Evolutionary conservation across 75 land plant species (phyloP).

Genomic region (Isoetes taiwanensis): DNA sequence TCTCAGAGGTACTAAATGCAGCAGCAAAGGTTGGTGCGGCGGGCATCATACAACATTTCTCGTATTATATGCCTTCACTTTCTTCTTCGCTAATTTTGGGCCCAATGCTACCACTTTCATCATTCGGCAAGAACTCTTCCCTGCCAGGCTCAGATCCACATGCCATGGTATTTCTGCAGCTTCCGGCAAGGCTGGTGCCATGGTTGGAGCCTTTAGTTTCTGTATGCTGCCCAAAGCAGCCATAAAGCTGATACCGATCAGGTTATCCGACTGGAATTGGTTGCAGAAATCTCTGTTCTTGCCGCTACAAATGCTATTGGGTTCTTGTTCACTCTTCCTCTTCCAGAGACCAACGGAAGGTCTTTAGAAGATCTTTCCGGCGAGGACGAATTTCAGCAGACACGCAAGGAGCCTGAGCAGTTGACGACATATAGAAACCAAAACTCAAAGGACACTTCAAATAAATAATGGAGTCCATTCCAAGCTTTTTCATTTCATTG

Average conservation of each 20-base stretch:
- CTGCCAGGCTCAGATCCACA: conserved; percentile 57
- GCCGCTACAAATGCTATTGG: conserved; percentile 19
- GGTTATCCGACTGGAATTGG: conserved; percentile 32
- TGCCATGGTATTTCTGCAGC: conserved; percentile 86
- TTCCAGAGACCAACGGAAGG: conserved; percentile 35
- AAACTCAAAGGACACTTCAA: no score
- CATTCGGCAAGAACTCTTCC: conserved; percentile 33
- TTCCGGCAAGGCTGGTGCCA: conserved; percentile 46
- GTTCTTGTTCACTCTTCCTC: conserved; percentile 28
- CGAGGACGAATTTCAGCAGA: conserved; percentile 25
- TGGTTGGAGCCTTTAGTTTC: conserved; percentile 25
- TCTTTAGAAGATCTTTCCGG: conserved; percentile 34
- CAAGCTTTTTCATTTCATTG: no score
- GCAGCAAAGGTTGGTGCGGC: conserved; percentile 5
- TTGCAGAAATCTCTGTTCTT: conserved; percentile 14
- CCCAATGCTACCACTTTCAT: conserved; percentile 32
- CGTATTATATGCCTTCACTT: conserved; percentile 27
- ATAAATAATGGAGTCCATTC: no score
- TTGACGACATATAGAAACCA: no score
- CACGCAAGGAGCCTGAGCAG: no score
- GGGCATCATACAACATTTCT: conserved; percentile 29
- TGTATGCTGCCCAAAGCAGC: conserved; percentile 13
- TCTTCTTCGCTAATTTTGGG: conserved; percentile 38
- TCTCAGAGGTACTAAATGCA: conserved; percentile 18
- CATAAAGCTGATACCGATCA: not conserved